Base-by-base conservation (phyloP, 1,284 basidiomycete genomes). In the Pseudomicrostroma phylloplanum region DNA sequence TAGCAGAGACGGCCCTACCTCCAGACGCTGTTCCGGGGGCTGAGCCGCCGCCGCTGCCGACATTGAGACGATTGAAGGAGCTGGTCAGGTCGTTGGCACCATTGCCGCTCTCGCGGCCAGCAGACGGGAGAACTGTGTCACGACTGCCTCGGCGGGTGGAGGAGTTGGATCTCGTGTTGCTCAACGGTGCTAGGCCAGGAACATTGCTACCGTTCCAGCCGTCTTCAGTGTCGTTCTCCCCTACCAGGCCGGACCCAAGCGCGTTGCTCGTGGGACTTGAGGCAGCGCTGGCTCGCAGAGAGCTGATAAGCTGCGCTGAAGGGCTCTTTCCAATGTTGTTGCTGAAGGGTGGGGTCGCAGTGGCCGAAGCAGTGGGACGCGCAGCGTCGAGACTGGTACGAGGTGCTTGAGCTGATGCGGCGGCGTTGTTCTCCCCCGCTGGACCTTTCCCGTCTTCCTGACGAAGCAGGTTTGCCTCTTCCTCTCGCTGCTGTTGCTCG, bases 401-500 rank as follows among this genome's bases (percentile, higher is more conserved):
- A 36, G 30, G 43, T 48, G 58, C 23, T 30, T n/a, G n/a, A 26
- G 58, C 30, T 15, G 48, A 36, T 30, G n/a, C 42, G 25, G 13
- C 41, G 25, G 42, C 25, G 19, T 21, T 61, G 60, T 40, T n/a
- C 36, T 21, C n/a, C 6, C 12, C 21, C 43, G 56, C 23, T 21
- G 26, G 19, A 49, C 7, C 48, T 40, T 53, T 51, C 9, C 41
- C 40, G 11, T 53, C 43, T 26, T 67, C 58, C 56, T 64, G 60
- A n/a, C 58, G 60, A 7, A 69, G 69, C 36, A 73, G 56, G 26
- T 46, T 63, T 21, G 63, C 66, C 57, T 73, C 71, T 46, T 73
- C 71, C 55, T 73, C 63, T 26, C 63, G 68, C 61, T 73, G 71
- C 60, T 73, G 64, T 59, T 62, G 63, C 43, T 73, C 69, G 41